Percentiles rank a stretch among this genome's conserved stretches.
These are phyloP conservation scores for Escallonia herrerae DNA, from an alignment of 129 eudicot genomes.

Conservation along the genomic window DNA sequence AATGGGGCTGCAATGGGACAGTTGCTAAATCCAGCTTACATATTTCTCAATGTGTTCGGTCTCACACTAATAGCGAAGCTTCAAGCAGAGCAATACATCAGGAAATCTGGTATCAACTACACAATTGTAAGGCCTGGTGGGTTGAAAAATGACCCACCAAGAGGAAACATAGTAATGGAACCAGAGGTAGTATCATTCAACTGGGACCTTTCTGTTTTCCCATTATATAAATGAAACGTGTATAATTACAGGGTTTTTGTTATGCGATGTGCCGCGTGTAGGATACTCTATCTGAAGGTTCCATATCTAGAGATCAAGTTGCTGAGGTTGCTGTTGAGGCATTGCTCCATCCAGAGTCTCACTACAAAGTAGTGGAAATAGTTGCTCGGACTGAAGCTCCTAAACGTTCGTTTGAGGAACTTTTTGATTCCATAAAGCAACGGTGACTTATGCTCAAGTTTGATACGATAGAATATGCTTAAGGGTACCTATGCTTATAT, in stretches of 20 bases:
- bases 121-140: conserved; percentile 94
- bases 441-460: conserved; percentile 25
- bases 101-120: conserved; percentile 88
- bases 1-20: conserved; percentile 99
- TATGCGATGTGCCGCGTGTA: conserved; percentile 6
- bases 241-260: background rate
- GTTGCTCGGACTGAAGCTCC: conserved; percentile 80
- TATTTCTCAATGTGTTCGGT: conserved; percentile 73
- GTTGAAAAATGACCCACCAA: conserved; percentile 76
- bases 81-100: conserved; percentile 70
- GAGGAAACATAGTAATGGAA: conserved; percentile 84
- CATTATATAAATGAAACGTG: too few species aligned
- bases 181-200: conserved; percentile 54
- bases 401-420: conserved; percentile 58
- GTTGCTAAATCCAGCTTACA: conserved; percentile 77
- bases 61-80: conserved; percentile 78
- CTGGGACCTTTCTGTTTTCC: background rate
- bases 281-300: conserved; percentile 76
- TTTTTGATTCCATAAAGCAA: conserved; percentile 69
- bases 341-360: conserved; percentile 50
- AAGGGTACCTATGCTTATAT: background rate
- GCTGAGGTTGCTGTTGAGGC: conserved; percentile 93
- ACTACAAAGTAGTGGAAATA: conserved; percentile 83
- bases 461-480: background rate
- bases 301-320: conserved; percentile 83